phyloP scores from a whole-genome alignment of 495 filamentous ascomycete genomes.

The Lophiotrema nucula region DNA sequence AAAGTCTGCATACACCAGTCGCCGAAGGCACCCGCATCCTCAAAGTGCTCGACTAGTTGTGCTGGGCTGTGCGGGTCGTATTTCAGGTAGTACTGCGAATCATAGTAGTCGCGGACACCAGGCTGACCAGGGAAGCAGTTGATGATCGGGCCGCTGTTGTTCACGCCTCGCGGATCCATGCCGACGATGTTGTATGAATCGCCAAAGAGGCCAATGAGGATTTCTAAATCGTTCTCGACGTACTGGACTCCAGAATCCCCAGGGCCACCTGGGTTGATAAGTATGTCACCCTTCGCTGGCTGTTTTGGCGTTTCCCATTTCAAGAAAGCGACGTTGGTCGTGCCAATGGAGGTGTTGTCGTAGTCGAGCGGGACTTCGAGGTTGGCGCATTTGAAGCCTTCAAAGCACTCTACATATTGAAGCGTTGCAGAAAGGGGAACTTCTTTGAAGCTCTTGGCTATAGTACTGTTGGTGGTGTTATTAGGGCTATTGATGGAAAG shows the following conservation, averaged over 20 bases:
- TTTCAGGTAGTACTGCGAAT: slow-evolving; percentile 25
- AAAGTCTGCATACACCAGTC: slow-evolving; percentile 31
- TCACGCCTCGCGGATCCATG: slow-evolving; percentile 26
- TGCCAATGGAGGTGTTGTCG: slow-evolving; percentile 38
- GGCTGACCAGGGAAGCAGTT: slow-evolving; percentile 2
- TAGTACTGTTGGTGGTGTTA: background rate
- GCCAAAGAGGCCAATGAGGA: slow-evolving; percentile 10
- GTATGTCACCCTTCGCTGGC: slow-evolving; percentile 42
- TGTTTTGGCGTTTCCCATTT: slow-evolving; percentile 38
- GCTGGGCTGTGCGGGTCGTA: slow-evolving; percentile 26
- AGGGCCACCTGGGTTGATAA: slow-evolving; percentile 48
- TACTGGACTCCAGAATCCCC: slow-evolving; percentile 47
- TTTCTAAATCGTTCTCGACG: slow-evolving; percentile 38
- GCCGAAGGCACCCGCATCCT: slow-evolving; percentile 37
- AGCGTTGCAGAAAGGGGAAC: background rate
- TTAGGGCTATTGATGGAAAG: background rate
- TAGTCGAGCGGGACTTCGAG: slow-evolving; percentile 44
- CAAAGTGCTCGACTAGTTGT: slow-evolving; percentile 35
- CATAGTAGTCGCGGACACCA: slow-evolving; percentile 23
- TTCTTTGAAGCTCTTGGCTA: background rate
- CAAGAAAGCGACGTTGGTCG: slow-evolving; percentile 37
- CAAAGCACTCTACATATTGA: slow-evolving; percentile 28
- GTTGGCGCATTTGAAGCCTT: slow-evolving; percentile 40
- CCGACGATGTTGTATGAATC: slow-evolving; percentile 24
- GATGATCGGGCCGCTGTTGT: slow-evolving; percentile 10